Base-by-base conservation (phyloP, 352 stramenopile species). In the Phytophthora constricta region DNA sequence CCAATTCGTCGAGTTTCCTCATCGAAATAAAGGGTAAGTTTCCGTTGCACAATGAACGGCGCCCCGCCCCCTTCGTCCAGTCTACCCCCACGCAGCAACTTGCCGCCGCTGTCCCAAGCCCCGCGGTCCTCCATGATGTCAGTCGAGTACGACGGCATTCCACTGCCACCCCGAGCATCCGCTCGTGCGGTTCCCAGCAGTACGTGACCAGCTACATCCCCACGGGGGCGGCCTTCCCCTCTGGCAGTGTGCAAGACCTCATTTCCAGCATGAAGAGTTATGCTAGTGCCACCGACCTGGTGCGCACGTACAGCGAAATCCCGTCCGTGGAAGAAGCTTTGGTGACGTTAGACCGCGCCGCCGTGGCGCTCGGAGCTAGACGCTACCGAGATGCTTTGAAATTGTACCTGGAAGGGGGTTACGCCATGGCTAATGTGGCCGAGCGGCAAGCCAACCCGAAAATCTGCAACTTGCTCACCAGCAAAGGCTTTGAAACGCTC, bases 401-500 rank as follows among this genome's bases (percentile, higher is more conserved):
- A 65, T 70, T 95, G 2, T 96, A 93, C 57, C 63, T 96, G 14
- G 88, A 96, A 58, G 86, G 86, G 13, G 88, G 86, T 0, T 94
- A 96, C 57, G 86, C 87, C 16, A 92, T 96, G 75, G 86, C 87
- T 4, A 92, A 91, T 50, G 86, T 91, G 1, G 88, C 86, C 0
- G 86, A 96, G 65, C 79, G 80, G 0, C 85, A 96, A 70, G 73
- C 76, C 19, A 87, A 91, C 62, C 79, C 84, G 26, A 94, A 95
- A 59, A 93, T 96, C 58, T 87, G 82, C 62, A 96, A 96, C 68
- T 55, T 96, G 59, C 76, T 96, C 47, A 91, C 87, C 1, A 87
- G 79, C 64, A 96, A 96, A 70, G 86, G 84, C 34, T 92, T 94
- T 34, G 88, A 96, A 67, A 93, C 83, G 41, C 79, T 96, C 54